Percentiles rank a stretch among this genome's conserved stretches.
Conservation (phyloP, 495 filamentous ascomycete species). For the Aspergillus wentii region DNA sequence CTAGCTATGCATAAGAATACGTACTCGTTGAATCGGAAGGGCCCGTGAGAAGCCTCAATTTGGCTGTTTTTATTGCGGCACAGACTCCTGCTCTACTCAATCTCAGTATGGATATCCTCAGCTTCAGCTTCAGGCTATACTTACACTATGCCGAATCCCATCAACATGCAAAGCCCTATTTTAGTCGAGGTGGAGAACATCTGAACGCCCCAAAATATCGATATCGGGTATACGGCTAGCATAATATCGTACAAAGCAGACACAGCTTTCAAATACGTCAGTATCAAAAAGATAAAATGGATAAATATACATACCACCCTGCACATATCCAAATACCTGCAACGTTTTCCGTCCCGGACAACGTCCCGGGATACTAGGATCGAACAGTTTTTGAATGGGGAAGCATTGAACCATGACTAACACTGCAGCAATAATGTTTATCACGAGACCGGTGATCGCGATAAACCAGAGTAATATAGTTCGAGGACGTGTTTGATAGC, state of each 20-base stretch:
- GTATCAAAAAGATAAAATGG: neutral
- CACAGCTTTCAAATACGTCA: slow-evolving; percentile 1
- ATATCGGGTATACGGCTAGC: slow-evolving; percentile 3
- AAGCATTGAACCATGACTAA: slow-evolving; percentile 1
- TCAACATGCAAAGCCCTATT: slow-evolving; percentile 4
- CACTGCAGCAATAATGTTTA: slow-evolving; percentile 2
- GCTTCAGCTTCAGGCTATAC: neutral
- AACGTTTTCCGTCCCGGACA: slow-evolving; percentile 2
- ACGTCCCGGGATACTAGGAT: neutral
- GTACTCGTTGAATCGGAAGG: slow-evolving; percentile 1
- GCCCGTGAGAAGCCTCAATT: neutral
- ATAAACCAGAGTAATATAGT: slow-evolving; percentile 3
- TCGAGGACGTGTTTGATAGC: slow-evolving; percentile 1
- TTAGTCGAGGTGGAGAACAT: slow-evolving; percentile 3
- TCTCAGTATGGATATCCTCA: neutral
- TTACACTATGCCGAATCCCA: slow-evolving; percentile 5
- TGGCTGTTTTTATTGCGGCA: slow-evolving; percentile 4
- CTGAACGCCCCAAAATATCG: slow-evolving; percentile 1
- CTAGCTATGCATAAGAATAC: neutral
- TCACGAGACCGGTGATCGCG: neutral
- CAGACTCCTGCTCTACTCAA: slow-evolving; percentile 7
- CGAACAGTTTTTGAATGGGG: slow-evolving; percentile 1
- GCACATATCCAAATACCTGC: slow-evolving; percentile 9
- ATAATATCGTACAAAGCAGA: slow-evolving; percentile 4
- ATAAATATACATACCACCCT: slow-evolving; percentile 8